Conservation (phyloP, 345 rosid species). For the Sonneratia alba region DNA sequence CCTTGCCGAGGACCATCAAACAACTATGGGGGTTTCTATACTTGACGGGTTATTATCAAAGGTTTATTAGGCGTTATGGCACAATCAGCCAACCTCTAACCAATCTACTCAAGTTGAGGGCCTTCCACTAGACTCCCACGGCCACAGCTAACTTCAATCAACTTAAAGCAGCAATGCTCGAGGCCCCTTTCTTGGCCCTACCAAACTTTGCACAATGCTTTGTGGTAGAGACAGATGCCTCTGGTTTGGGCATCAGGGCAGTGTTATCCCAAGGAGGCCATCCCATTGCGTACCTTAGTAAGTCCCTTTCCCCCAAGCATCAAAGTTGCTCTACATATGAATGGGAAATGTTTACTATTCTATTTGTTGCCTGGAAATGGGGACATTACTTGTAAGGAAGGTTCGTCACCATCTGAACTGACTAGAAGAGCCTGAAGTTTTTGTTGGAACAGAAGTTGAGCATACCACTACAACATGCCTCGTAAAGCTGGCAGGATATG, state of each 20-base stretch:
- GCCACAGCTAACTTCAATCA: neutral
- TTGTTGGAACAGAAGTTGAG: neutral
- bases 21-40: neutral
- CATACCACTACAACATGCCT: neutral
- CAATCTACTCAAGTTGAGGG: neutral
- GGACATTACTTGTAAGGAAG: neutral
- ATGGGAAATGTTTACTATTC: neutral
- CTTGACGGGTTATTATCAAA: neutral
- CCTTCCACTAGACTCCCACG: neutral
- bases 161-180: neutral
- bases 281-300: neutral
- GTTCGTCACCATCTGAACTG: neutral
- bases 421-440: neutral
- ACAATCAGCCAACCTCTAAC: no score
- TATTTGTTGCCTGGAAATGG: neutral
- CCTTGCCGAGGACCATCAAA: neutral
- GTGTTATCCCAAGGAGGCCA: neutral
- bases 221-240: constrained; percentile 1
- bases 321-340: neutral
- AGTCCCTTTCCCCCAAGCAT: neutral
- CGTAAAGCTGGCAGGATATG: neutral
- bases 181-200: neutral
- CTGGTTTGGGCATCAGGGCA: neutral
- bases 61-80: no score
- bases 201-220: neutral